These are phyloP conservation scores for Plenodomus biglobosus DNA, from an alignment of 2,329 filamentous ascomycete species.

Conservation along the genomic window DNA sequence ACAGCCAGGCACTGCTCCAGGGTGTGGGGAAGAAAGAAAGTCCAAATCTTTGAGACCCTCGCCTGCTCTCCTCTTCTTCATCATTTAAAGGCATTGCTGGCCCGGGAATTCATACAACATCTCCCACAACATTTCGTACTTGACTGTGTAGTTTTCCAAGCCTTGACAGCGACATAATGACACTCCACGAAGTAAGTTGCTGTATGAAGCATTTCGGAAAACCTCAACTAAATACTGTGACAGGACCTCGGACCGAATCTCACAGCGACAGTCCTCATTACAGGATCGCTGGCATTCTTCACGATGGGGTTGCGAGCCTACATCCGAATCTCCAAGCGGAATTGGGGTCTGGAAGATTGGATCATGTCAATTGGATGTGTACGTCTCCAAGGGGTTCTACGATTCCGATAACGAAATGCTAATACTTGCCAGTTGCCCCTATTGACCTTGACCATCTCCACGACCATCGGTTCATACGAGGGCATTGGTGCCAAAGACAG, in stretches of 20 bases:
- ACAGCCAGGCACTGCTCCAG: neutral
- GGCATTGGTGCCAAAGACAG: slow-evolving; percentile 36
- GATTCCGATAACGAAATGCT: neutral
- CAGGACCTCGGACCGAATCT: slow-evolving; percentile 20
- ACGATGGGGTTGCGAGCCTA: slow-evolving; percentile 21
- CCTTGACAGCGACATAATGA: neutral
- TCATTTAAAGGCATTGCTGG: neutral
- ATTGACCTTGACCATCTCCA: slow-evolving; percentile 21
- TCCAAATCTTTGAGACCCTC: neutral
- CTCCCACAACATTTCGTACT: neutral
- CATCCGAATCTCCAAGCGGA: slow-evolving; percentile 15
- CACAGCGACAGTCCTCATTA: slow-evolving; percentile 20
- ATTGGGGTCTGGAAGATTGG: slow-evolving; percentile 38
- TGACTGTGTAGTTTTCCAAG: neutral
- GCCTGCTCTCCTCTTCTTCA: neutral
- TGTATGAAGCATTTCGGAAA: neutral
- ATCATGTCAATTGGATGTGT: slow-evolving; percentile 21
- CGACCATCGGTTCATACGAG: slow-evolving; percentile 33
- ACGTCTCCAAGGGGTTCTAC: neutral
- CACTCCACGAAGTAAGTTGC: slow-evolving; percentile 9
- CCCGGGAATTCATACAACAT: neutral
- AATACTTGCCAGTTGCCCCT: slow-evolving; percentile 1
- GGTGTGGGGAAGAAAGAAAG: neutral
- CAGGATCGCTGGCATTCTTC: slow-evolving; percentile 16
- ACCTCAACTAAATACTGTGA: neutral